Evolutionary conservation across 352 stramenopile species (phyloP).

Genomic region (Phytopythium kandeliae): DNA sequence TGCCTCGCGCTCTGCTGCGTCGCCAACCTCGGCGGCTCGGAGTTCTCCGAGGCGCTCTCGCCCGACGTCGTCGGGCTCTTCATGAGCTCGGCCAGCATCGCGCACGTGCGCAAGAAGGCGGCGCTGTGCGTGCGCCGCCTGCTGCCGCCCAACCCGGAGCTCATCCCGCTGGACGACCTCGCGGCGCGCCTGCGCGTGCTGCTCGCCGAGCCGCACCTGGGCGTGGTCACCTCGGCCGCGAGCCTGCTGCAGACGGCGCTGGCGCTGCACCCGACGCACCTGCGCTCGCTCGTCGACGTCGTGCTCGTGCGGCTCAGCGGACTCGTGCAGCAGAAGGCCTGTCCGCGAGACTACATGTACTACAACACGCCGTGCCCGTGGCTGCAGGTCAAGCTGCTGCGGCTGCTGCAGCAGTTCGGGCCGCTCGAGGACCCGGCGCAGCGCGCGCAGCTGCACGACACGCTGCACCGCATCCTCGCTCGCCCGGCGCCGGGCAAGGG

Average conservation of each 20-base stretch:
- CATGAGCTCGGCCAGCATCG: conserved; percentile 87
- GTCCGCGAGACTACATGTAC: conserved; percentile 95
- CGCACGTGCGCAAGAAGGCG: conserved; percentile 96
- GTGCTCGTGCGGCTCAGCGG: conserved; percentile 89
- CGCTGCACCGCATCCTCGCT: conserved; percentile 90
- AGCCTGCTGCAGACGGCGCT: conserved; percentile 90
- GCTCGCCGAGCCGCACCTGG: conserved; percentile 91
- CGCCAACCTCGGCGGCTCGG: conserved; percentile 93
- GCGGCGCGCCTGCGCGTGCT: conserved; percentile 64
- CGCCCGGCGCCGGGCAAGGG: conserved; percentile 76
- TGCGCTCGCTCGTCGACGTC: conserved; percentile 91
- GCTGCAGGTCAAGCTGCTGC: conserved; percentile 93
- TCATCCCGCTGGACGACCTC: conserved; percentile 83
- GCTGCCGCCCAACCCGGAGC: conserved; percentile 90
- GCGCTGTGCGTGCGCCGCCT: conserved; percentile 93
- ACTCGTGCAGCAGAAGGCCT: conserved; percentile 93
- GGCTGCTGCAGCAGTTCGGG: conserved; percentile 93
- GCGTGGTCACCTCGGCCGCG: conserved; percentile 92
- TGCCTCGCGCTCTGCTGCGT: conserved; percentile 95
- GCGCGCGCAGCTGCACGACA: conserved; percentile 77
- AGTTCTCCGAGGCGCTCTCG: conserved; percentile 93
- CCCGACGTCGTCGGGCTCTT: conserved; percentile 92
- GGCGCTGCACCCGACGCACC: conserved; percentile 84
- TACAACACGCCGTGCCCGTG: conserved; percentile 96
- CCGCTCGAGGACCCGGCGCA: conserved; percentile 42